phyloP scores from a whole-genome alignment of 2,329 filamentous ascomycete species.

The Sclerotinia subarctica region DNA sequence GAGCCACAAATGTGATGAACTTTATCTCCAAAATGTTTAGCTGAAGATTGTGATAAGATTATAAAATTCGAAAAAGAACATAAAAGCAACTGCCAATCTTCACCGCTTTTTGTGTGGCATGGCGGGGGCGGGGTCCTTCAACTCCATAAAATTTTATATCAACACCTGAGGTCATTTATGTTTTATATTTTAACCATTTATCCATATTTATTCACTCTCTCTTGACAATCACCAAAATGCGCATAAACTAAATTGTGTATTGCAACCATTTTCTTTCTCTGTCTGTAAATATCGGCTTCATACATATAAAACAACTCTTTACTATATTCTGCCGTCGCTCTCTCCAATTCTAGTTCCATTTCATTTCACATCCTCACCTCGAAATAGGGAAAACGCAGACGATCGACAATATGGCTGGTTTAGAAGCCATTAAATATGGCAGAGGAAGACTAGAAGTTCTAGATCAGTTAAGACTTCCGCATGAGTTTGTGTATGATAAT shows the following conservation, averaged over 20 bases:
- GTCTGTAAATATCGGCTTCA: not conserved
- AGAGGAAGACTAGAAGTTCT: slow-evolving; percentile 72
- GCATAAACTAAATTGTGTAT: not conserved
- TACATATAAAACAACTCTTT: not conserved
- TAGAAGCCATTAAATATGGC: slow-evolving; percentile 75
- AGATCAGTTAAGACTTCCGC: slow-evolving; percentile 78
- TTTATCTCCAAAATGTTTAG: not conserved
- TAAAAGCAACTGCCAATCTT: not conserved
- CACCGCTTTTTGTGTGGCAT: slow-evolving; percentile 8
- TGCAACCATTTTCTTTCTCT: not conserved
- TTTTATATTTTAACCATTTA: not conserved
- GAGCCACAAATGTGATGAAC: not conserved
- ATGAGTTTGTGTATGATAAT: slow-evolving; percentile 74
- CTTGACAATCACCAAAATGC: not conserved
- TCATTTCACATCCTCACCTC: not conserved
- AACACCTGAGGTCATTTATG: not conserved
- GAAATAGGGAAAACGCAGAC: not conserved
- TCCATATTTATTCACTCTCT: not conserved
- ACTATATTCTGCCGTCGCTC: not conserved
- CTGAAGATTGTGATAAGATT: too few species aligned
- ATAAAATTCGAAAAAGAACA: not conserved
- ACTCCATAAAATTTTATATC: slow-evolving; percentile 2
- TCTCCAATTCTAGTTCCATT: not conserved
- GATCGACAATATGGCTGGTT: slow-evolving; percentile 40
- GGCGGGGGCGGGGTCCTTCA: slow-evolving; percentile 9